phyloP scores from a whole-genome alignment of 129 eudicot species.

The Arctium minus region DNA sequence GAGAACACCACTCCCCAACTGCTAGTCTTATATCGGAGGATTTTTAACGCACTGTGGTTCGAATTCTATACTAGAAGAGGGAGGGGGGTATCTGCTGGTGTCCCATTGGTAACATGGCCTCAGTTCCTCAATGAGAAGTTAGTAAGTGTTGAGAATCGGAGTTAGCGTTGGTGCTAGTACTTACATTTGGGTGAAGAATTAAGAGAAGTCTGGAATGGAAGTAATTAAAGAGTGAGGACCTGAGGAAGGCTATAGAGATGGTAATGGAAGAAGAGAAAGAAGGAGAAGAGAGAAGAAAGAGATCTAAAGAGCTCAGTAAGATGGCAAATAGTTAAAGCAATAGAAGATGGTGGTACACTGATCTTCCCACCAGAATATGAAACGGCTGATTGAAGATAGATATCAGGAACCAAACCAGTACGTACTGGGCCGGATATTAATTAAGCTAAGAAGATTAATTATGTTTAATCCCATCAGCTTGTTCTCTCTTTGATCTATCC shows the following conservation, averaged over 20 bases:
- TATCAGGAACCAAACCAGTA: conserved; percentile 16
- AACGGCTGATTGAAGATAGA: conserved; percentile 27
- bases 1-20: conserved; percentile 61
- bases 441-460: conserved; percentile 2
- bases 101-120: conserved; percentile 68
- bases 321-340: conserved; percentile 27
- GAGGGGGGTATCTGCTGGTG: conserved; percentile 48
- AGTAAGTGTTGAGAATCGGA: conserved; percentile 38
- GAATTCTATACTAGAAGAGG: conserved; percentile 64
- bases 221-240: conserved; percentile 31
- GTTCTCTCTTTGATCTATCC: background rate
- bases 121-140: conserved; percentile 55
- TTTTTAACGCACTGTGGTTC: conserved; percentile 72
- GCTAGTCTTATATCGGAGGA: conserved; percentile 47
- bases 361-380: conserved; percentile 36
- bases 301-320: conserved; percentile 30
- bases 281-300: conserved; percentile 32
- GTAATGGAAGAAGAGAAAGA: conserved; percentile 36
- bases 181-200: conserved; percentile 34
- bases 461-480: background rate
- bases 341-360: conserved; percentile 48
- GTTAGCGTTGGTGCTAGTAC: conserved; percentile 44
- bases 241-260: conserved; percentile 32
- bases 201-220: conserved; percentile 27
- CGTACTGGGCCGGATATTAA: too few relatives aligned